These are phyloP conservation scores for Xylaria nigripes DNA, from an alignment of 495 filamentous ascomycete species.

Conservation along the genomic window DNA sequence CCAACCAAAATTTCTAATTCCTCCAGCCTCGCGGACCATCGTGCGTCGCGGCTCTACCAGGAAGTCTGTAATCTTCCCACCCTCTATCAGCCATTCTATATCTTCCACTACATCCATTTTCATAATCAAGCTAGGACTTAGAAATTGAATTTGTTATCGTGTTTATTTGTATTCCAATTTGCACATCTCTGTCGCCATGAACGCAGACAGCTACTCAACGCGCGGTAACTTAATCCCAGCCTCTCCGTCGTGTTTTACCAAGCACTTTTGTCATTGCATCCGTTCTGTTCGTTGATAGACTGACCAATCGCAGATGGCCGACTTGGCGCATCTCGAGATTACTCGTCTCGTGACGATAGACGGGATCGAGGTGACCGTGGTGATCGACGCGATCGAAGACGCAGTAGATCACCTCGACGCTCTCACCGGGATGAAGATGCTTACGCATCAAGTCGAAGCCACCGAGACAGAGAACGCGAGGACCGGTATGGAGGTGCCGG, in stretches of 20 bases:
- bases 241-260: neutral
- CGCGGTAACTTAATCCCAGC: constrained; percentile 49
- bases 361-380: constrained; percentile 41
- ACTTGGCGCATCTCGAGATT: constrained; percentile 59
- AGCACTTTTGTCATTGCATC: neutral
- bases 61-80: constrained; percentile 13
- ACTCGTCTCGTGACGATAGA: constrained; percentile 51
- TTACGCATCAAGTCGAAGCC: constrained; percentile 84
- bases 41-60: constrained; percentile 17
- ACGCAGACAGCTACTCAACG: constrained; percentile 78
- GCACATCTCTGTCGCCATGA: constrained; percentile 52
- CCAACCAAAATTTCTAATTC: constrained; percentile 28
- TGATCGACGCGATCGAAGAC: constrained; percentile 45
- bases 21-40: constrained; percentile 28
- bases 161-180: neutral
- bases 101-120: neutral
- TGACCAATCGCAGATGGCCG: constrained; percentile 44
- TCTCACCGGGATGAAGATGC: constrained; percentile 67
- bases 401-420: constrained; percentile 43
- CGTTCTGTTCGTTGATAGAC: constrained; percentile 33
- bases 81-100: neutral
- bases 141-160: neutral
- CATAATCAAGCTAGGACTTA: neutral
- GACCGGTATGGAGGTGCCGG: constrained; percentile 70
- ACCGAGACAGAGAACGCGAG: constrained; percentile 84